Evolutionary conservation across 2,329 filamentous ascomycete species (phyloP), one percentile per base, ranked within the genome.

Genomic region (Xenosphaeropsis pyriputrescens): DNA sequence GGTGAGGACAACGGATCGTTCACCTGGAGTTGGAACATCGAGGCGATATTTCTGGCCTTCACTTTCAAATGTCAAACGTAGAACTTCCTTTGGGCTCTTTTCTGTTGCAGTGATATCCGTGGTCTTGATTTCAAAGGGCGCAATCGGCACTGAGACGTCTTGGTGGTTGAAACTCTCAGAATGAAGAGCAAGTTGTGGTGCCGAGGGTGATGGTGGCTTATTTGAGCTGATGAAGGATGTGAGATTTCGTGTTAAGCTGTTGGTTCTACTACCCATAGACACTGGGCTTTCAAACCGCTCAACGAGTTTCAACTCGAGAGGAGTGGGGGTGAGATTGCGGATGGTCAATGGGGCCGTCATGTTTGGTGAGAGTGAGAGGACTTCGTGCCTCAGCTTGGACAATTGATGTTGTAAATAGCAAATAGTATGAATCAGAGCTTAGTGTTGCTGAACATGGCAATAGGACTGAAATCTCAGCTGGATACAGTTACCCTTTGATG

Each of bases 311-410:
- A 95, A 70, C 47, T 79, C 73, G 39, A 94, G 64, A n/a, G 75
- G 68, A 35, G 72, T 77, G 40, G 72, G 65, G 33, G 84, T 89
- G 46, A 93, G 64, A 57, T 95, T 95, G 50, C 88, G 85, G 50
- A 95, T 73, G 4, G 72, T 82, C 47, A 94, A 63, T n/a, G 39
- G 37, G 13, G 41, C 18, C 2, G 30, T 13, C 37, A 39, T 39
- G 16, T 34, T 38, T n/a, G n/a, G n/a, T n/a, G n/a, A n/a, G n/a
- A n/a, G 16, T 13, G 8, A 26, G 22, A 26, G 22, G 8, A 26
- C 22, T 26, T 26, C 22, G 22, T 26, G 22, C 8, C 22, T 26
- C 22, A 26, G 12, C 8, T 9, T 32, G 16, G 16, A 32, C 7
- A 13, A 32, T 15, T 32, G n/a, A 32, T 32, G 16, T 32, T 32